A percentile compares a stretch with the other conserved stretches of the same genome.
phyloP scores from a whole-genome alignment of 352 stramenopile species.

The Blastocystis sp. region DNA sequence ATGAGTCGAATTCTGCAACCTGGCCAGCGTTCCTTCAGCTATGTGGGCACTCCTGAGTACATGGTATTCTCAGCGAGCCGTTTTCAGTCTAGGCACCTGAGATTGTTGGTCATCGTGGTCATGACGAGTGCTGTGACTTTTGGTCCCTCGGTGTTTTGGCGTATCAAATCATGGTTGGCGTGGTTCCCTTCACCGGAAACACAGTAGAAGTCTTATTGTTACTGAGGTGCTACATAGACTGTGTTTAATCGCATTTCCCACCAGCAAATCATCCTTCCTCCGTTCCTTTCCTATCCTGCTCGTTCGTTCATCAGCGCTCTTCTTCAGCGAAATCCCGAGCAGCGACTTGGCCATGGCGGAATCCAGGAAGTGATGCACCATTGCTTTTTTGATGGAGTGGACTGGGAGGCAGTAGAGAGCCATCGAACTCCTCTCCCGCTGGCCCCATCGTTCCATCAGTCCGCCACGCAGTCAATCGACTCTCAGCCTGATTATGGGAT shows the following conservation, averaged over 20 bases:
- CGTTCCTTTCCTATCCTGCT: slow-evolving; percentile 71
- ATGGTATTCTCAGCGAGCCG: slow-evolving; percentile 66
- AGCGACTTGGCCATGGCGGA: slow-evolving; percentile 72
- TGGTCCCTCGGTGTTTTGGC: slow-evolving; percentile 69
- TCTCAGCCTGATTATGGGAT: background rate
- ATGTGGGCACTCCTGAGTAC: slow-evolving; percentile 77
- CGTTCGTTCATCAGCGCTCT: slow-evolving; percentile 72
- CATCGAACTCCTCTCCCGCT: slow-evolving; percentile 29
- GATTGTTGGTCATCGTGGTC: slow-evolving; percentile 71
- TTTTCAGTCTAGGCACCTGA: slow-evolving; percentile 64
- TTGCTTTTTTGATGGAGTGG: slow-evolving; percentile 72
- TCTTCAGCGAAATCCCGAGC: slow-evolving; percentile 69
- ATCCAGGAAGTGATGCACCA: slow-evolving; percentile 76
- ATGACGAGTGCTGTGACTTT: slow-evolving; percentile 77
- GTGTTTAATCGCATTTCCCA: slow-evolving; percentile 81
- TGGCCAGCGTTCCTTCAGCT: slow-evolving; percentile 71
- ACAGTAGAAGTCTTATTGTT: slow-evolving; percentile 64
- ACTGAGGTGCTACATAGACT: slow-evolving; percentile 72
- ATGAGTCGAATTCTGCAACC: slow-evolving; percentile 68
- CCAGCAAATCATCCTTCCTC: slow-evolving; percentile 71
- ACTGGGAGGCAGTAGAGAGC: slow-evolving; percentile 68
- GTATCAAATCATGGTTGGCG: slow-evolving; percentile 56
- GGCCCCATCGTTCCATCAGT: background rate
- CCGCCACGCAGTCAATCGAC: background rate
- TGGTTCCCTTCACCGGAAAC: slow-evolving; percentile 52